Evolutionary conservation across 2,329 filamentous ascomycete genomes (phyloP).

Genomic region (Fusarium sp.): DNA sequence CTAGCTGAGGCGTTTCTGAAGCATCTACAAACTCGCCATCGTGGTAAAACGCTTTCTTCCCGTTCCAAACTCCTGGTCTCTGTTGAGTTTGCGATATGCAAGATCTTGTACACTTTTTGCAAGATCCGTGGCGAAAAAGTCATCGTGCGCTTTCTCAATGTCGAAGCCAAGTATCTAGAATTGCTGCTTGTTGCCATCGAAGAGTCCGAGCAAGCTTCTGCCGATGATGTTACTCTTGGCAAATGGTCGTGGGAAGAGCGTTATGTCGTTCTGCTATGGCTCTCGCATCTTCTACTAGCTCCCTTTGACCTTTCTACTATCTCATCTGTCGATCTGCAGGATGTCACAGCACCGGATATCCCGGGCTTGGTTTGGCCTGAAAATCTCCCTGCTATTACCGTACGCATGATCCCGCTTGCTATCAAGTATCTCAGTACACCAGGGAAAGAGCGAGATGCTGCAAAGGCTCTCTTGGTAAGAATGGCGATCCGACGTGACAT

Average conservation of each 20-base stretch:
- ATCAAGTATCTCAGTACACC: slow-evolving; percentile 78
- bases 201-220: slow-evolving; percentile 57
- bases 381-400: slow-evolving; percentile 75
- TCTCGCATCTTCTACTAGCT: slow-evolving; percentile 82
- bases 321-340: slow-evolving; percentile 70
- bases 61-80: slow-evolving; percentile 61
- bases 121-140: slow-evolving; percentile 96
- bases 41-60: slow-evolving; percentile 53
- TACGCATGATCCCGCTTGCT: slow-evolving; percentile 77
- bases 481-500: slow-evolving; percentile 89
- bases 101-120: slow-evolving; percentile 88
- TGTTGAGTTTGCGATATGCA: slow-evolving; percentile 78
- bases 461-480: slow-evolving; percentile 84
- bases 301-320: slow-evolving; percentile 93
- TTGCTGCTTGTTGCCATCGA: slow-evolving; percentile 82
- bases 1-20: slow-evolving; percentile 82
- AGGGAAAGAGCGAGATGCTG: slow-evolving; percentile 90
- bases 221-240: slow-evolving; percentile 27
- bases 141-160: slow-evolving; percentile 89
- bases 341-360: slow-evolving; percentile 58
- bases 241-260: slow-evolving; percentile 85
- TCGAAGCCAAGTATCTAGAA: slow-evolving; percentile 88
- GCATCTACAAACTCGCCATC: slow-evolving; percentile 64
- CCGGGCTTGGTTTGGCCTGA: slow-evolving; percentile 67
- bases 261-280: slow-evolving; percentile 89